Base-by-base conservation (phyloP, 2,329 filamentous ascomycete genomes). In the Fusarium sp. region DNA sequence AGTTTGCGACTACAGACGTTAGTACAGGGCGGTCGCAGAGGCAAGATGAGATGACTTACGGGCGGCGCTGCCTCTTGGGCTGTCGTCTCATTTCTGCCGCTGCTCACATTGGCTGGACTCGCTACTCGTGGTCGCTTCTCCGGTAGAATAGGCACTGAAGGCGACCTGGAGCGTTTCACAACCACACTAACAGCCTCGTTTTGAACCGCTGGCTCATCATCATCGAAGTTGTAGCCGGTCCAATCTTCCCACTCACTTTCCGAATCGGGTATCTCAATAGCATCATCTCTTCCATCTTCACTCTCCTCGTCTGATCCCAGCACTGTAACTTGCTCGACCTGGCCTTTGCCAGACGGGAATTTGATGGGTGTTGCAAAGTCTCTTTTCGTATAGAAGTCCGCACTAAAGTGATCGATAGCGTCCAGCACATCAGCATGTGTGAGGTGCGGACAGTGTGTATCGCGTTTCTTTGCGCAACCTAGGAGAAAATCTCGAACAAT, bases 401-500 rank as follows among this genome's bases (percentile, higher is more conserved):
- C 12, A 3, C 9, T 20, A n/a, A 63, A 63, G 42, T 63, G 33
- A 4, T 2, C 2, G 8, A 52, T 49, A 0, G 60, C 58, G 1
- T 49, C 20, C 13, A 0, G 0, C 4, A 63, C 1, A 12, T 63
- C 60, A 9, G 26, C 2, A 6, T 13, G 20, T 12, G 13, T 33
- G 2, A 63, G 44, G 8, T 18, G 31, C 0, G 58, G 58, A 8
- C 9, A 9, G 0, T 4, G 15, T 5, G 15, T 16, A 38, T 49
- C 13, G 8, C 50, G 60, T 12, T 40, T 57, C 31, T 26, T 49
- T 12, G 58, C 50, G 26, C 42, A 9, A 3, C 31, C 50, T 6
- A 28, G 44, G 2, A 63, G 37, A 30, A 44, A 57, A 15, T 57
- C 23, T 5, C 13, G 62, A 13, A 57, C 42, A 9, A 42, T 34